Base-by-base conservation (phyloP, 2,329 filamentous ascomycete species). In the Trichoderma afroharzianum region DNA sequence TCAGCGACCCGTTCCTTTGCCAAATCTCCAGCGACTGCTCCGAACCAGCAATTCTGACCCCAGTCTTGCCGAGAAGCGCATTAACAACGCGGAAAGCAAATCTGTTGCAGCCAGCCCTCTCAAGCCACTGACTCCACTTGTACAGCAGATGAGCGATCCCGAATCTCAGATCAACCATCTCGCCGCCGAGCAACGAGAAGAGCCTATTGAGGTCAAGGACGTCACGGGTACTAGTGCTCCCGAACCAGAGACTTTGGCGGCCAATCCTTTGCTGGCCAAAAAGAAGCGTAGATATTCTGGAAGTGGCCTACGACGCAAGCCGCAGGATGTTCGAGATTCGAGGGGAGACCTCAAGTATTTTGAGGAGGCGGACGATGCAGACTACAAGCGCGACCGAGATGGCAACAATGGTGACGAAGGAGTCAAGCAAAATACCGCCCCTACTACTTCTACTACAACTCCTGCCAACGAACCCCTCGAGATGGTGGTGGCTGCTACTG, bases 281-380 rank as follows among this genome's bases (percentile, higher is more conserved):
- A 87, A 85, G 72, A 90, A 88, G 78, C 88, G 95, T 72, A 91
- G 95, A 28, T 96, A 97, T 80, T 98, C 94, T 6, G 95, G 94
- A 63, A 93, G 93, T 74, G 94, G 94, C 6, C 86, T 98, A 30
- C 90, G 93, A 43, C 85, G 89, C 72, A 91, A 92, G 77, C 92
- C 93, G 28, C 84, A 88, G 70, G 92, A 94, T 74, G 91, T 97
- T 7, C 87, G 87, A 21, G 88, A 91, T 14, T 86, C 88, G 11
- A 86, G 92, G 67, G 92, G 93, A n/a, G 88, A 93, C 74, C 85
- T 98, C n/a, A 91, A 97, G 79, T 97, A 95, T 76, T 95, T 92
- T 76, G 94, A 97, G 77, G 93, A 97, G 76, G 93, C 95, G 32
- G 94, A 95, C 26, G 95, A 97, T 77, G 90, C 90, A 55, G 93